Conservation (phyloP, 257 asterid genomes). For the Solanum sparsipilum region DNA sequence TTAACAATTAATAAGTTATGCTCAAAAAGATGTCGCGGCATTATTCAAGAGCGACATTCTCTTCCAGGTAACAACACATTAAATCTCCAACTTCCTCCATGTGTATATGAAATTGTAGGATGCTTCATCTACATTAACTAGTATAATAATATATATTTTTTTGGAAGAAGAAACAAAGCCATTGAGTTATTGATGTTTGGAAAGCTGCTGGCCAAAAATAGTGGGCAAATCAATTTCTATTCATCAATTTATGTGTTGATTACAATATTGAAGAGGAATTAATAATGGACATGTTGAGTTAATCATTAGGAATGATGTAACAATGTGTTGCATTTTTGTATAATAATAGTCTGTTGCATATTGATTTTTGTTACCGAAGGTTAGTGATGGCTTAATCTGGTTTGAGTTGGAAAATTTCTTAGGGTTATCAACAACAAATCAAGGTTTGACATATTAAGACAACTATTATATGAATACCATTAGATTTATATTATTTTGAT, state of each 20-base stretch:
- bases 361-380: not conserved
- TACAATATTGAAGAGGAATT: not conserved
- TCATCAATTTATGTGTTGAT: not conserved
- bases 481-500: not conserved
- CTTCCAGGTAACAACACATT: too few species aligned
- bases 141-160: not conserved
- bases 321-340: not conserved
- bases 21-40: not conserved
- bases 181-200: too few species aligned
- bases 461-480: not conserved
- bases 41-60: not conserved
- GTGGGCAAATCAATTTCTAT: not conserved
- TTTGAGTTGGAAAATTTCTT: not conserved
- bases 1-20: not conserved
- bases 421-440: not conserved
- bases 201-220: not conserved
- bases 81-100: too few species aligned
- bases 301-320: not conserved
- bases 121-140: not conserved
- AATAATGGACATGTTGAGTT: too few species aligned
- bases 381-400: not conserved
- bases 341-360: not conserved
- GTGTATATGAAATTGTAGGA: not conserved
- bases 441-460: too few species aligned
- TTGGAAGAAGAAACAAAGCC: not conserved